phyloP scores from a whole-genome alignment of 1,284 basidiomycete genomes.

The Cystodermella granulosa region DNA sequence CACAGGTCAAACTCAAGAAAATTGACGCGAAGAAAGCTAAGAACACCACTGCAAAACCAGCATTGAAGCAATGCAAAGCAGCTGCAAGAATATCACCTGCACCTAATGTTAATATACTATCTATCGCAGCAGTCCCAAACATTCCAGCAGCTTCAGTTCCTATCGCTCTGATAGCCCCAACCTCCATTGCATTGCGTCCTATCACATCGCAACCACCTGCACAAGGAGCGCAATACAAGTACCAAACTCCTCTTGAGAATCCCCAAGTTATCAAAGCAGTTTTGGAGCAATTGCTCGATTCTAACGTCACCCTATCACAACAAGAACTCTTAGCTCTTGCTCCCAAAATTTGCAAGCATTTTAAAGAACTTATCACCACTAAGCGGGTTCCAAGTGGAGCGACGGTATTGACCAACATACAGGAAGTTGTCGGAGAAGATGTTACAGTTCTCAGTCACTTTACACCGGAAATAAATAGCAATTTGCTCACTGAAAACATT shows the following conservation, averaged over 20 bases:
- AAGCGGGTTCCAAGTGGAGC: conserved; percentile 8
- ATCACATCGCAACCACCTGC: background rate
- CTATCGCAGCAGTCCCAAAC: background rate
- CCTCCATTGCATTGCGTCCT: background rate
- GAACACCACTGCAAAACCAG: background rate
- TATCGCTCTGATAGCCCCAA: too few species aligned
- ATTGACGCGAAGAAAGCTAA: background rate
- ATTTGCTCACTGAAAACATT: too few species aligned
- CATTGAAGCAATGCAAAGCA: too few species aligned
- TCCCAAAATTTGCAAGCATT: conserved; percentile 15
- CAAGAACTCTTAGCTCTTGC: conserved; percentile 18
- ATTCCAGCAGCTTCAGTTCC: too few species aligned
- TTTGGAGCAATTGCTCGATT: conserved; percentile 11
- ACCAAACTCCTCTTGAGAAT: conserved; percentile 13
- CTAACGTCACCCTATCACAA: conserved; percentile 13
- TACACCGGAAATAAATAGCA: too few species aligned
- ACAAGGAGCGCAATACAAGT: conserved; percentile 18
- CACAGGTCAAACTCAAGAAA: background rate
- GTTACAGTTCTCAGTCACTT: too few species aligned
- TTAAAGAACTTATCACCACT: conserved; percentile 15
- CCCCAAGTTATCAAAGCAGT: conserved; percentile 10
- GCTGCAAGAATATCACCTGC: too few species aligned
- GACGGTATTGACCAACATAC: too few species aligned
- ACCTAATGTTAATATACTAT: background rate
- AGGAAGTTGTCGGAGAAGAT: too few species aligned